Base-by-base conservation (phyloP, 768 basidiomycete species). In the Mycena venus region DNA sequence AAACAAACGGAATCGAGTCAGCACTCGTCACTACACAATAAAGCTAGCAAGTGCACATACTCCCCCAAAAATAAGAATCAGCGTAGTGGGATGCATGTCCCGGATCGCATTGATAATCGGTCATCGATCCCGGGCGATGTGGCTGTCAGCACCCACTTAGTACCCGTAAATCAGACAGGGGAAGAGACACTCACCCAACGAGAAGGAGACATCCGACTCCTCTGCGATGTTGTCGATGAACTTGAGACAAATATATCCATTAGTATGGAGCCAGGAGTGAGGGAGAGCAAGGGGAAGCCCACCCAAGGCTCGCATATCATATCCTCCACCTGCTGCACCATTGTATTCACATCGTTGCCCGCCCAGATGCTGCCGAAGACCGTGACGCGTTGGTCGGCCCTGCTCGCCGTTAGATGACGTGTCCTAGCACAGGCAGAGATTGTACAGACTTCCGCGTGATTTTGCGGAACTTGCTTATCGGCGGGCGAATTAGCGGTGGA, bases 261-360 rank as follows among this genome's bases (percentile, higher is more conserved):
- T 60, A 29, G 14, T 29, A 32, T 23, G 44, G 5, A 44, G 31
- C 25, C 36, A n/a, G n/a, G n/a, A n/a, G n/a, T 38, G 38, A 15
- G 55, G 66, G 7, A 27, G 14, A 7, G 58, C n/a, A n/a, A 42
- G n/a, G n/a, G 29, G 5, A 76, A n/a, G 66, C 65, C 21, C 85
- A 92, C 92, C 94, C 96, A 98, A 3, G 81, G 40, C 79, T 96
- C 95, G 69, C 92, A 90, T 25, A 96, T 91, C 93, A 97, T 93
- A 51, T 91, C 86, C 19, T 84, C 88, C 7, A 95, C 93, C 47
- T 83, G 85, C 78, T 96, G 95, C 21, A 97, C 93, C 2, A 92
- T 92, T 14, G 94, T 95, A 73, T 94, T 94, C 61, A 83, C 79
- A 40, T 87, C 91, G 76, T 94, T 94, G 63, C 90, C 90, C 0